These are phyloP conservation scores for Epichloe aotearoae DNA, from an alignment of 2,329 filamentous ascomycete genomes.

Conservation along the genomic window DNA sequence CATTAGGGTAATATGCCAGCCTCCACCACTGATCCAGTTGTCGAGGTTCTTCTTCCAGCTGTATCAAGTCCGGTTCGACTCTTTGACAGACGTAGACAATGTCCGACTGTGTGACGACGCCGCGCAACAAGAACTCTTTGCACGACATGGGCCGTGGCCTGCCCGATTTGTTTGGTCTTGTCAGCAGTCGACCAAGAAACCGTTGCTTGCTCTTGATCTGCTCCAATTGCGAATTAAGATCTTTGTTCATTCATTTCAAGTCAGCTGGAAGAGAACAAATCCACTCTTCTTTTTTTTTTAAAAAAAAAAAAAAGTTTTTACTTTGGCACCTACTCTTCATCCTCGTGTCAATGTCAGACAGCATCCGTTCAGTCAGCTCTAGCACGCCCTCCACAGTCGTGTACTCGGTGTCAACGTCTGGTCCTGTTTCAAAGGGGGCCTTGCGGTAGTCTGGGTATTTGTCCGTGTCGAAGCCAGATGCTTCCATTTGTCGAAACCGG, in stretches of 20 bases:
- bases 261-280: background rate
- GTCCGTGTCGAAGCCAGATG: slow-evolving; percentile 24
- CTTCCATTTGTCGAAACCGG: slow-evolving; percentile 23
- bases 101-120: slow-evolving; percentile 33
- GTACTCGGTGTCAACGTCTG: slow-evolving; percentile 18
- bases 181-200: slow-evolving; percentile 26
- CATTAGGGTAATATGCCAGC: slow-evolving; percentile 28
- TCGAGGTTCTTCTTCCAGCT: slow-evolving; percentile 22
- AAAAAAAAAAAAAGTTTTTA: slow-evolving; percentile 7
- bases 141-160: slow-evolving; percentile 25
- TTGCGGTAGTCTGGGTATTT: slow-evolving; percentile 25
- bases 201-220: slow-evolving; percentile 22
- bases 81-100: slow-evolving; percentile 38
- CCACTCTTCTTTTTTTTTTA: slow-evolving; percentile 3
- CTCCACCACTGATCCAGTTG: slow-evolving; percentile 43
- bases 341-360: slow-evolving; percentile 21
- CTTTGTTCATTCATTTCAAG: slow-evolving; percentile 8
- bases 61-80: slow-evolving; percentile 27
- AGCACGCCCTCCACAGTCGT: slow-evolving; percentile 22
- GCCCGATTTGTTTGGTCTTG: slow-evolving; percentile 23
- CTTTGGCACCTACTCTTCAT: slow-evolving; percentile 20
- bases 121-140: slow-evolving; percentile 37
- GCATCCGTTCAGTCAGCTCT: slow-evolving; percentile 17
- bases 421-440: slow-evolving; percentile 23
- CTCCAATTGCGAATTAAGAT: slow-evolving; percentile 18